phyloP scores from a whole-genome alignment of 495 filamentous ascomycete genomes.

The Extremus antarcticus region DNA sequence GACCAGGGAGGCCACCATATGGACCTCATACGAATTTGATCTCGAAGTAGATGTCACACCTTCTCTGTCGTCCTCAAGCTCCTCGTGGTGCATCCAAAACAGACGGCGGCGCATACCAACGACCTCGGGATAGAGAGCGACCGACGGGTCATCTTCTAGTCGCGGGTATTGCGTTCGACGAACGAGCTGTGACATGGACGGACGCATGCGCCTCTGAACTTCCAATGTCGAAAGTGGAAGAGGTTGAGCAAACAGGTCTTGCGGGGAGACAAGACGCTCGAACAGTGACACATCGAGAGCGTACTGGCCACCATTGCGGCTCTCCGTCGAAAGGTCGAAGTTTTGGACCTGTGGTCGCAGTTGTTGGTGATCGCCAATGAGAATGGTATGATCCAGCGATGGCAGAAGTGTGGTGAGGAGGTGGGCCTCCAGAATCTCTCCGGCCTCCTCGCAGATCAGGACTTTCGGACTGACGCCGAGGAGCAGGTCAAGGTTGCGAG shows the following conservation, averaged over 20 bases:
- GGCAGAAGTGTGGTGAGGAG: conserved; percentile 57
- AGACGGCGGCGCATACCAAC: conserved; percentile 52
- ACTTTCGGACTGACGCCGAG: conserved; percentile 48
- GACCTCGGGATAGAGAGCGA: conserved; percentile 47
- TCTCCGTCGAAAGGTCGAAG: conserved; percentile 52
- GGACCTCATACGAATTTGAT: conserved; percentile 57
- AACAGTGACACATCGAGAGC: conserved; percentile 58
- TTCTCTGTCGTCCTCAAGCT: conserved; percentile 40
- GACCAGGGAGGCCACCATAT: conserved; percentile 55
- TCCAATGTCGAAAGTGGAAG: conserved; percentile 35
- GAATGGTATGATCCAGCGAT: conserved; percentile 58
- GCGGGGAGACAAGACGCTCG: conserved; percentile 51
- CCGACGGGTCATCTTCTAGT: conserved; percentile 46
- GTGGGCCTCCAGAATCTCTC: conserved; percentile 65
- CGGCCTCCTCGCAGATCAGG: conserved; percentile 67
- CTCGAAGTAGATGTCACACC: conserved; percentile 41
- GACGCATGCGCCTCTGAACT: conserved; percentile 69
- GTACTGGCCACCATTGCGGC: conserved; percentile 38
- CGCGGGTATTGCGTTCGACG: conserved; percentile 53
- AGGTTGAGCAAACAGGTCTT: conserved; percentile 1
- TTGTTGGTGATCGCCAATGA: conserved; percentile 70
- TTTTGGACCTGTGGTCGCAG: conserved; percentile 60
- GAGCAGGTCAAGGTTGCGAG: conserved; percentile 52
- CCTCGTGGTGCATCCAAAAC: conserved; percentile 64
- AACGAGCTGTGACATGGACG: conserved; percentile 50